phyloP scores from a whole-genome alignment of 345 rosid genomes.

The Eucalyptus pauciflora region DNA sequence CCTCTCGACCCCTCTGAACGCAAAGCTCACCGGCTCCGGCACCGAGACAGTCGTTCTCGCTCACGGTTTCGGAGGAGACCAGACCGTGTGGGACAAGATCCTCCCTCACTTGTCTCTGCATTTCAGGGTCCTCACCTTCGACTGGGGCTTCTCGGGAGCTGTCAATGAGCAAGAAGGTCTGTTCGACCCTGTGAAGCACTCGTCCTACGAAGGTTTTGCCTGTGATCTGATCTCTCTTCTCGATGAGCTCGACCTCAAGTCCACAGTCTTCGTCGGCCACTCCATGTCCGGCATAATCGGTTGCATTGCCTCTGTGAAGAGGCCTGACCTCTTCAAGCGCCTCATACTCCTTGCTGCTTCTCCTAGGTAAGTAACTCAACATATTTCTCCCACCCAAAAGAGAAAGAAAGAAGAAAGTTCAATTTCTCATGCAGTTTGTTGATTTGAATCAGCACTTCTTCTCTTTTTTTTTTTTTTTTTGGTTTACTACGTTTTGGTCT shows the following conservation, averaged over 20 bases:
- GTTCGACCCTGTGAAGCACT: conserved; percentile 46
- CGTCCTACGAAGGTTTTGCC: conserved; percentile 47
- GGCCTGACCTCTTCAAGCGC: conserved; percentile 52
- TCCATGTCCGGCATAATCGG: conserved; percentile 86
- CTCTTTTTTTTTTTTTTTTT: too few relatives aligned
- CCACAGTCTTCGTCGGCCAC: conserved; percentile 55
- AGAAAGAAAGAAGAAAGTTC: background rate
- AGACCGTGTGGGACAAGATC: conserved; percentile 53
- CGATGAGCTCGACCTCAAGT: conserved; percentile 33
- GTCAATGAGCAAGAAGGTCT: conserved; percentile 29
- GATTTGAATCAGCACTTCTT: background rate
- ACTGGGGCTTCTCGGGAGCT: conserved; percentile 66
- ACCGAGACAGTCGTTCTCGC: conserved; percentile 31
- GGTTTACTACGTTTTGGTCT: background rate
- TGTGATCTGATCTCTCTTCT: conserved; percentile 41
- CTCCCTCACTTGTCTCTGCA: conserved; percentile 30
- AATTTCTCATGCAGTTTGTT: background rate
- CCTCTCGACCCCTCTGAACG: conserved; percentile 46
- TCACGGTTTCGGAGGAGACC: conserved; percentile 71
- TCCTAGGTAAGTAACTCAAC: conserved; percentile 42
- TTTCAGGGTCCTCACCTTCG: conserved; percentile 50
- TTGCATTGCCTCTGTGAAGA: conserved; percentile 64
- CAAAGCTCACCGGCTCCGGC: conserved; percentile 39
- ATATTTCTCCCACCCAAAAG: background rate
- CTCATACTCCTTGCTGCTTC: conserved; percentile 57